Percentiles rank a stretch among this genome's conserved stretches.
Evolutionary conservation across 495 filamentous ascomycete genomes (phyloP).

Genomic region (Pyrenopolyporus hunteri): DNA sequence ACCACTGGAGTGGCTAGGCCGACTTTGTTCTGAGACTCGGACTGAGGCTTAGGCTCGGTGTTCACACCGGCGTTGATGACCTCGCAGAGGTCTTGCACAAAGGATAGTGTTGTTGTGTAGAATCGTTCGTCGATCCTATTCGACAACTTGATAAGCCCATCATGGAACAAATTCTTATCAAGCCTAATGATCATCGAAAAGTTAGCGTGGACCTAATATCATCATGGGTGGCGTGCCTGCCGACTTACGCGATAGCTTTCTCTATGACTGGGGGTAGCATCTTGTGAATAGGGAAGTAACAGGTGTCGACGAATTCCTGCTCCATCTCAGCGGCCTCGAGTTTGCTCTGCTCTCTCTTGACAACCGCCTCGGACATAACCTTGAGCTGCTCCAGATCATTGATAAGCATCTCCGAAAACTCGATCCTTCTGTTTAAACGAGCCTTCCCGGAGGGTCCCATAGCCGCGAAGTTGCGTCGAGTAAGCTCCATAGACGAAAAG

Average conservation of each 20-base stretch:
- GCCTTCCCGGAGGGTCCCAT: conserved; percentile 86
- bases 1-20: conserved; percentile 39
- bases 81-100: conserved; percentile 72
- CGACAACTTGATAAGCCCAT: conserved; percentile 67
- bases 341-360: conserved; percentile 74
- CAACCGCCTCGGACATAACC: conserved; percentile 68
- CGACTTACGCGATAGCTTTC: conserved; percentile 70
- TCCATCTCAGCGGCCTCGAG: conserved; percentile 77
- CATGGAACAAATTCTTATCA: conserved; percentile 75
- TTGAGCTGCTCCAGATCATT: conserved; percentile 77
- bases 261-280: conserved; percentile 81
- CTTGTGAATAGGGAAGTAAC: conserved; percentile 87
- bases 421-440: conserved; percentile 78
- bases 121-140: conserved; percentile 69
- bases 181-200: conserved; percentile 56
- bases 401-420: conserved; percentile 80
- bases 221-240: not conserved
- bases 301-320: conserved; percentile 75
- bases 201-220: conserved; percentile 32
- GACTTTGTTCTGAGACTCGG: conserved; percentile 31
- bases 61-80: conserved; percentile 73
- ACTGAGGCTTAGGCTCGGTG: conserved; percentile 38
- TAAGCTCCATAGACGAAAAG: conserved; percentile 96
- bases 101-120: conserved; percentile 76
- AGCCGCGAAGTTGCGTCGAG: conserved; percentile 85